phyloP scores from a whole-genome alignment of 805 yeast genomes.

The Hanseniaspora taiwanica region DNA sequence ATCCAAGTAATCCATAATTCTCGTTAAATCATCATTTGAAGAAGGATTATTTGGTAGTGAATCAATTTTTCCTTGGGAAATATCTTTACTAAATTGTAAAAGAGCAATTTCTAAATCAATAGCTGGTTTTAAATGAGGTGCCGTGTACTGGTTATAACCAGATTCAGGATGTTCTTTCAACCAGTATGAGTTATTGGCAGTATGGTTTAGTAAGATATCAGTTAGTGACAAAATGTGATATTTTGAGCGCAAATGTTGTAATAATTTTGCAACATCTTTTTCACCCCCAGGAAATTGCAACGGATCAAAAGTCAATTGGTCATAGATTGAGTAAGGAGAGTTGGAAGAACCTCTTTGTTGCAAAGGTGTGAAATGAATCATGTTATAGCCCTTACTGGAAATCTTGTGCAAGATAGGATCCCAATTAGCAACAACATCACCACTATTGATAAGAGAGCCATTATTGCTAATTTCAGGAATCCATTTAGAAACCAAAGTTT shows the following conservation, averaged over 20 bases:
- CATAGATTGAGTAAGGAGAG: slow-evolving; percentile 86
- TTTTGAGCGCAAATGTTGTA: slow-evolving; percentile 35
- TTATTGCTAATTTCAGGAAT: slow-evolving; percentile 40
- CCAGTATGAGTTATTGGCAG: slow-evolving; percentile 87
- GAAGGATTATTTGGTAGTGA: slow-evolving; percentile 42
- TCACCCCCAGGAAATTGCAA: slow-evolving; percentile 38
- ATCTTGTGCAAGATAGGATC: slow-evolving; percentile 46
- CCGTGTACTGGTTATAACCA: slow-evolving; percentile 75
- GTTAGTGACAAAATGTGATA: slow-evolving; percentile 65
- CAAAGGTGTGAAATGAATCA: slow-evolving; percentile 92
- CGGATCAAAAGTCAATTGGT: slow-evolving; percentile 71
- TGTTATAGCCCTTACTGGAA: slow-evolving; percentile 71
- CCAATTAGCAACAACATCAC: slow-evolving; percentile 43
- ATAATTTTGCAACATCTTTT: slow-evolving; percentile 40
- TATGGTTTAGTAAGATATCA: slow-evolving; percentile 90
- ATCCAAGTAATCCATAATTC: slow-evolving; percentile 54
- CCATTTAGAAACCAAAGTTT: slow-evolving; percentile 85
- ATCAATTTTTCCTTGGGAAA: slow-evolving; percentile 36
- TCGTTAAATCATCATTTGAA: slow-evolving; percentile 39
- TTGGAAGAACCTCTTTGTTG: slow-evolving; percentile 81
- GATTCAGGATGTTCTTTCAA: slow-evolving; percentile 74
- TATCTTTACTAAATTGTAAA: slow-evolving; percentile 45
- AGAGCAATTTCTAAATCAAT: slow-evolving; percentile 69
- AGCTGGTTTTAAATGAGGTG: slow-evolving; percentile 80
- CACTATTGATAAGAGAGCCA: slow-evolving; percentile 38